Conservation (phyloP, 2,329 filamentous ascomycete genomes). For the Cladosporium colombiae region DNA sequence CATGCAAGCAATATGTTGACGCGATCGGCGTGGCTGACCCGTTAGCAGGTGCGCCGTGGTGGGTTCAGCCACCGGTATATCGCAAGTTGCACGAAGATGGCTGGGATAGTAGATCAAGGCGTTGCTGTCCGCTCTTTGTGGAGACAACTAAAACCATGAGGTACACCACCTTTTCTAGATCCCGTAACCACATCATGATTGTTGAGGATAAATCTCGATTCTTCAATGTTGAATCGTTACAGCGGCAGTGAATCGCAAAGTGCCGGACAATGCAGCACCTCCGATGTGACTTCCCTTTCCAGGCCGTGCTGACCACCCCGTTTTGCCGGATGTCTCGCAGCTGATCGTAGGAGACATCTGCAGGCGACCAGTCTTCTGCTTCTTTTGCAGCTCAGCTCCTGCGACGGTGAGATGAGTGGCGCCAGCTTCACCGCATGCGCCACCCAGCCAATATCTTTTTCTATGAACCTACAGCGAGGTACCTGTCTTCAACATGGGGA, state of each 20-base stretch:
- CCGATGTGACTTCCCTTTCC: not conserved
- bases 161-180: not conserved
- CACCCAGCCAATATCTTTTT: not conserved
- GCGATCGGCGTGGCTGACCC: conserved; percentile 13
- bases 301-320: not conserved
- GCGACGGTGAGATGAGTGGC: not conserved
- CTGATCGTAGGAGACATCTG: not conserved
- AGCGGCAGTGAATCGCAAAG: not conserved
- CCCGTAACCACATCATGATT: not conserved
- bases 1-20: not conserved
- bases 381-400: not conserved
- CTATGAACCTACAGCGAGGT: not conserved
- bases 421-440: not conserved
- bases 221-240: not conserved
- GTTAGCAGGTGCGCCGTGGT: not conserved
- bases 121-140: not conserved
- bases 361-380: not conserved
- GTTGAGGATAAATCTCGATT: not conserved
- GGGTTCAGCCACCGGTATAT: conserved; percentile 4
- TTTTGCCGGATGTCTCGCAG: conserved; percentile 6
- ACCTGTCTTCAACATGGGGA: not conserved
- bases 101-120: not conserved
- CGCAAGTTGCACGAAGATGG: not conserved
- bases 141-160: not conserved
- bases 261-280: not conserved